Evolutionary conservation across 345 rosid genomes (phyloP).

Genomic region (Physaria fendleri): DNA sequence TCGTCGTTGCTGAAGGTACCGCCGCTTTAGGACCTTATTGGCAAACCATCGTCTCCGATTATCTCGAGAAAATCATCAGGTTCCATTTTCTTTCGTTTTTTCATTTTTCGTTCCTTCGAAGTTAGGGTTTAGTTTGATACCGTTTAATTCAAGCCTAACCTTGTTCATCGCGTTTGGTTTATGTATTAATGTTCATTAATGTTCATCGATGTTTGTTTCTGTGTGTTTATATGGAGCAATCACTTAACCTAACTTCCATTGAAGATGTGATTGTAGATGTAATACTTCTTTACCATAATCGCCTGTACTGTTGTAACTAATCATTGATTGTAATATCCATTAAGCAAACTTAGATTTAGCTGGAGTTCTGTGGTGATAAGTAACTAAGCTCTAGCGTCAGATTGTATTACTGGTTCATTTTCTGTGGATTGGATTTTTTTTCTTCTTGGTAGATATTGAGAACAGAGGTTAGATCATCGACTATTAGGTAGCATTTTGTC

Average conservation of each 20-base stretch:
- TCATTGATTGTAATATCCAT: neutral
- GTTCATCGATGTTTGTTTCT: neutral
- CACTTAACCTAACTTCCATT: neutral
- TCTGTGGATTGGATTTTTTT: neutral
- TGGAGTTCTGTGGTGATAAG: neutral
- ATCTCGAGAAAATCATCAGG: constrained; percentile 89
- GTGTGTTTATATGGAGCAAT: neutral
- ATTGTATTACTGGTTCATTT: neutral
- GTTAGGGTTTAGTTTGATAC: no score
- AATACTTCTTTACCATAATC: no score
- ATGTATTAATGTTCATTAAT: neutral
- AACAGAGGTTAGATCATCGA: constrained; percentile 9
- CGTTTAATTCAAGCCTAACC: no score
- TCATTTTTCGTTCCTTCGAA: no score
- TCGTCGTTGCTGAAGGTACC: constrained; percentile 85
- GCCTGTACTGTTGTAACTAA: neutral
- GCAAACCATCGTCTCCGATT: constrained; percentile 64
- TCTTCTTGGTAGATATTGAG: neutral
- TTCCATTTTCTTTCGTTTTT: no score
- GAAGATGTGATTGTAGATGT: no score
- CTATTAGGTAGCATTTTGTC: constrained; percentile 54
- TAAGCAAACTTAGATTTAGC: constrained; percentile 3
- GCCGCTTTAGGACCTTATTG: constrained; percentile 93
- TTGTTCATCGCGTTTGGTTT: neutral
- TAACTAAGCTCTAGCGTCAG: no score